phyloP scores from a whole-genome alignment of 345 rosid genomes.

The Gossypium arboreum region DNA sequence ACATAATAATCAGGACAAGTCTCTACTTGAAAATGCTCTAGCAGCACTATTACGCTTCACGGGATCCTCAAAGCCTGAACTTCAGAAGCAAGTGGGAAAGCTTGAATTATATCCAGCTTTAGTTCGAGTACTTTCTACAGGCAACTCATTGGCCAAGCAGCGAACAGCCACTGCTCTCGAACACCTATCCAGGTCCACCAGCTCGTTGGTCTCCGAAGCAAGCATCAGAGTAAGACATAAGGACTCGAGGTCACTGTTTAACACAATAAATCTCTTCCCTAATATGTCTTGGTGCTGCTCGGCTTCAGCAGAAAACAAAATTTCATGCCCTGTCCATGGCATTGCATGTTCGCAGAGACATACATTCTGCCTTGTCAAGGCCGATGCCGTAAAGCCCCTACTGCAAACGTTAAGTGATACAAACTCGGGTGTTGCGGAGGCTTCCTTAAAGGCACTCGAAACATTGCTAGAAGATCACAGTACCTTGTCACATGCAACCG shows the following conservation, averaged over 20 bases:
- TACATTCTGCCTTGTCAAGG: slow-evolving; percentile 53
- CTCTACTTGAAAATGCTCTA: slow-evolving; percentile 44
- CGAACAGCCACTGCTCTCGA: slow-evolving; percentile 43
- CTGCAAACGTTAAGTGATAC: slow-evolving; percentile 34
- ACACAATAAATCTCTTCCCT: slow-evolving; percentile 23
- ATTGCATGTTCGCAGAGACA: slow-evolving; percentile 41
- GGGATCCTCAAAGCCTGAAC: slow-evolving; percentile 44
- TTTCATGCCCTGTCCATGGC: slow-evolving; percentile 40
- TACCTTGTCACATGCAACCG: slow-evolving; percentile 34
- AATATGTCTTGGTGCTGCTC: slow-evolving; percentile 41
- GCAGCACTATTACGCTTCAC: slow-evolving; percentile 48
- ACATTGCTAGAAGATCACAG: slow-evolving; percentile 40
- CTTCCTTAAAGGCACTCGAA: slow-evolving; percentile 46
- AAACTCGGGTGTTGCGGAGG: slow-evolving; percentile 43
- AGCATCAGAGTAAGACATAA: slow-evolving; percentile 9
- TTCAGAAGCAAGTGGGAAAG: slow-evolving; percentile 44
- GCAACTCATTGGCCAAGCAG: slow-evolving; percentile 43
- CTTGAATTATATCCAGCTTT: slow-evolving; percentile 39
- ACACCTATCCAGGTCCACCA: slow-evolving; percentile 41
- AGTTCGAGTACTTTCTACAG: slow-evolving; percentile 39
- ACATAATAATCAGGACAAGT: slow-evolving; percentile 15
- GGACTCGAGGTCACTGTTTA: slow-evolving; percentile 16
- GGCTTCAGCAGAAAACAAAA: slow-evolving; percentile 18
- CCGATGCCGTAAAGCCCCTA: slow-evolving; percentile 47
- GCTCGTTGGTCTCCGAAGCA: slow-evolving; percentile 20